Base-by-base conservation (phyloP, 495 filamentous ascomycete species). In the Mycothermus thermophilus region DNA sequence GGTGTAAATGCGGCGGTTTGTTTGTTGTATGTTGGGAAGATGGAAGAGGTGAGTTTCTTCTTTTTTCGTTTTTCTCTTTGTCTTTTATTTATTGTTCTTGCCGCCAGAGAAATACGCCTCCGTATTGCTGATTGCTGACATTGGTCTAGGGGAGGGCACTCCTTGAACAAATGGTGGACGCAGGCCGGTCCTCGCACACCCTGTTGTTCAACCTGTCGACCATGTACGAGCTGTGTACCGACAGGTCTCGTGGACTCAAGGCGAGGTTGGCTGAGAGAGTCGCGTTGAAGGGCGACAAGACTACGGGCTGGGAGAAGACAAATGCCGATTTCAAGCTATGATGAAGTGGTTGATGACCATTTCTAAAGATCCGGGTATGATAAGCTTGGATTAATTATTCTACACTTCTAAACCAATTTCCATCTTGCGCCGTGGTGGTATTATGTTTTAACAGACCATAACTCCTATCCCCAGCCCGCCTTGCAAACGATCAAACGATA, bases 121-220 rank as follows among this genome's bases (percentile, higher is more conserved):
- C 6, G 11, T 19, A 30, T 41, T 35, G 9, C 17, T 13, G 22
- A 11, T 17, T 37, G 23, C 46, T 58, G 25, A 58, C 9, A 29
- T 21, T 12, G 23, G n/a, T 5, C 44, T n/a, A 75, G 77, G 72
- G 77, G 4, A 71, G 71, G 15, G 47, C 55, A 6, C 46, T 79
- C 4, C 58, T 93, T 2, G 79, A 85, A 44, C 55, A 59, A 0
- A 57, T 88, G 14, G 55, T 84, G 6, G 67, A 72, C 5, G 46
- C 60, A 1, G 69, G 73, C 5, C 58, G 72, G 14, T 70, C 73
- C 0, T 92, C 86, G 42, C 70, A 75, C 28, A 79, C 79, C 7
- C 51, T 92, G 12, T 68, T 84, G 1, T 97, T 95, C 56, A 97
- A 97, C 51, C 62, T 97, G 6, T 69, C 74, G 11, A 95, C 90